Base-by-base conservation (phyloP, 768 basidiomycete species). In the Calocera cornea region DNA sequence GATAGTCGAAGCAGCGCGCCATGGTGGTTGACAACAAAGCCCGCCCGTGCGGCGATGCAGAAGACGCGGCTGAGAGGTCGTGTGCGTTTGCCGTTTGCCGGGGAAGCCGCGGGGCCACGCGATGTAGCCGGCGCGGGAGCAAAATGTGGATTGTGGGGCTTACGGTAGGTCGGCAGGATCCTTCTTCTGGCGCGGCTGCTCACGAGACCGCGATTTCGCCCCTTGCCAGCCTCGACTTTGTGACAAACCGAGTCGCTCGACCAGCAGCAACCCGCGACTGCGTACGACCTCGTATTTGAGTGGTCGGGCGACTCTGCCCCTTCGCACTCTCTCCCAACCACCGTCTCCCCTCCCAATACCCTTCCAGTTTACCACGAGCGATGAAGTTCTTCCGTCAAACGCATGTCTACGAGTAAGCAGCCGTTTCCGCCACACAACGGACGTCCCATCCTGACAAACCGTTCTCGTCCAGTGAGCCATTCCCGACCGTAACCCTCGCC, bases 401-500 rank as follows among this genome's bases (percentile, higher is more conserved):
- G 2, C 54, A 60, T 60, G 54, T 33, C 11, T 60, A 60, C 54
- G 54, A 60, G 54, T 60, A 31, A 29, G 54, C 54, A 27, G 36
- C 5, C 64, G 12, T 10, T 41, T 40, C 3, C 38, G 33, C 10
- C 38, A 64, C 64, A 36, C n/a, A n/a, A 36, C 38, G 16, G 12
- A 24, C 41, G 34, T n/a, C n/a, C n/a, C 12, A 65, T 66, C 24
- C 68, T 68, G 22, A 68, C 40, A 7, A 47, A 7, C 44, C 5
- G 5, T 41, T 5, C 54, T 3, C 34, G 2, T 44, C 54, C 72
- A 94, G 93, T 82, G 92, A 97, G 84, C 85, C 93, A 76, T 93
- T 95, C 86, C 82, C 90, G 67, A 95, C 90, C 71, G 90, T 95
- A 68, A 86, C 95, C 22, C 82, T 95, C 70, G 95, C 95, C 14